These are phyloP conservation scores for Backusella macrospora DNA, from an alignment of 192 early-diverging fungal genomes.

Conservation along the genomic window DNA sequence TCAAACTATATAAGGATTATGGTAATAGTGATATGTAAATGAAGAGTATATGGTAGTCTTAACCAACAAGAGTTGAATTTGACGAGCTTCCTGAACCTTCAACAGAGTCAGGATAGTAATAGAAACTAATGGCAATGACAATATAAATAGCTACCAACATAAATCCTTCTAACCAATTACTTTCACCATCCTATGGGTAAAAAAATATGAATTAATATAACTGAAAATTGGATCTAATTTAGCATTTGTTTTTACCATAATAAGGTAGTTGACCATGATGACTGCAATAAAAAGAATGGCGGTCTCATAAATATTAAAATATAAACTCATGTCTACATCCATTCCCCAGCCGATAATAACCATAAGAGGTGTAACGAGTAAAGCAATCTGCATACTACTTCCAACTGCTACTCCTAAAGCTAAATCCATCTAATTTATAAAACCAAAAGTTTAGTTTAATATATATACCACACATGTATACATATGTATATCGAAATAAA, in stretches of 20 bases:
- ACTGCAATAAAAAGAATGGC: slow-evolving; percentile 83
- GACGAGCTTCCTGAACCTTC: not conserved
- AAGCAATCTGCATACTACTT: slow-evolving; percentile 87
- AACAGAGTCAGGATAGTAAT: slow-evolving; percentile 58
- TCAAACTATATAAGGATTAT: not conserved
- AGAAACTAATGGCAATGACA: slow-evolving; percentile 83
- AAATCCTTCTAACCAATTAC: slow-evolving; percentile 92
- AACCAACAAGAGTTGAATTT: slow-evolving; percentile 4
- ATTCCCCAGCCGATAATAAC: slow-evolving; percentile 85
- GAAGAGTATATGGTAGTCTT: not conserved
- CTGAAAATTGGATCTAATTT: not conserved
- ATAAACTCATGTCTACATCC: slow-evolving; percentile 70
- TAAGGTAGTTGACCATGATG: slow-evolving; percentile 77
- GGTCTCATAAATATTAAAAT: slow-evolving; percentile 85
- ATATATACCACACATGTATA: not conserved
- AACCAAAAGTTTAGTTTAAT: not conserved
- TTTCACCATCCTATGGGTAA: slow-evolving; percentile 60
- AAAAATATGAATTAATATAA: not conserved
- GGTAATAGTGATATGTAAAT: not conserved
- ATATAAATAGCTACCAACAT: slow-evolving; percentile 84
- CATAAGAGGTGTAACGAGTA: slow-evolving; percentile 72
- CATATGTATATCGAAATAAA: not conserved
- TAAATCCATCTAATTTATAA: slow-evolving; percentile 70
- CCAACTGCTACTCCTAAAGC: slow-evolving; percentile 90
- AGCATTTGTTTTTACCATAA: slow-evolving; percentile 48